A percentile compares a stretch with the other conserved stretches of the same genome.
Conservation (phyloP, 371 early-diverging fungal species). For the Actinomucor elegans region DNA sequence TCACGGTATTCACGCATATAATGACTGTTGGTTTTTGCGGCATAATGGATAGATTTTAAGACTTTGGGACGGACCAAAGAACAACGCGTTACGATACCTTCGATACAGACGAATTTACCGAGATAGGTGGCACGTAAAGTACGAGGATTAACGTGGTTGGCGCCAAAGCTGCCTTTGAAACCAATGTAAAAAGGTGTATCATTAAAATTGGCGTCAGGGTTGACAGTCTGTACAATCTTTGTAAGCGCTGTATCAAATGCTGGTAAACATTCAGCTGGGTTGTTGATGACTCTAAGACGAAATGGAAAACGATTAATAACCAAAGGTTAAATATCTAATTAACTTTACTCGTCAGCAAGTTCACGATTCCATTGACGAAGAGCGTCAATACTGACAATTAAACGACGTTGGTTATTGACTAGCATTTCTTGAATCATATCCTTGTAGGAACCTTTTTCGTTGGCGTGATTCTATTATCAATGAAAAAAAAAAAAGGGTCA, state of each 20-base stretch:
- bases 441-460: constrained; percentile 58
- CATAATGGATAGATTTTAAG: constrained; percentile 92
- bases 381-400: constrained; percentile 89
- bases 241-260: constrained; percentile 83
- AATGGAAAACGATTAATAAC: neutral
- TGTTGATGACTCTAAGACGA: constrained; percentile 60
- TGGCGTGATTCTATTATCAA: neutral
- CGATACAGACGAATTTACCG: constrained; percentile 92
- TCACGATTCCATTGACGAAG: constrained; percentile 76
- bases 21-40: constrained; percentile 81
- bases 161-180: constrained; percentile 94
- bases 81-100: constrained; percentile 99
- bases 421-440: constrained; percentile 70
- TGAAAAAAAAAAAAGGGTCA: neutral
- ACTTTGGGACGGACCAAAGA: constrained; percentile 98
- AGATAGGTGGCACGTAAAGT: constrained; percentile 82
- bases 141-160: constrained; percentile 88
- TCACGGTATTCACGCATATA: constrained; percentile 92
- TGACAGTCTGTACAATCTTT: constrained; percentile 48
- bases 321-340: neutral
- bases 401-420: constrained; percentile 60
- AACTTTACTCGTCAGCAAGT: constrained; percentile 63
- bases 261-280: constrained; percentile 84
- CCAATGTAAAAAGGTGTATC: constrained; percentile 76
- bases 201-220: neutral